A percentile compares a stretch with the other conserved stretches of the same genome.
These are phyloP conservation scores for Coemansia sp. DNA, from an alignment of 192 early-diverging fungal genomes.

Conservation along the genomic window DNA sequence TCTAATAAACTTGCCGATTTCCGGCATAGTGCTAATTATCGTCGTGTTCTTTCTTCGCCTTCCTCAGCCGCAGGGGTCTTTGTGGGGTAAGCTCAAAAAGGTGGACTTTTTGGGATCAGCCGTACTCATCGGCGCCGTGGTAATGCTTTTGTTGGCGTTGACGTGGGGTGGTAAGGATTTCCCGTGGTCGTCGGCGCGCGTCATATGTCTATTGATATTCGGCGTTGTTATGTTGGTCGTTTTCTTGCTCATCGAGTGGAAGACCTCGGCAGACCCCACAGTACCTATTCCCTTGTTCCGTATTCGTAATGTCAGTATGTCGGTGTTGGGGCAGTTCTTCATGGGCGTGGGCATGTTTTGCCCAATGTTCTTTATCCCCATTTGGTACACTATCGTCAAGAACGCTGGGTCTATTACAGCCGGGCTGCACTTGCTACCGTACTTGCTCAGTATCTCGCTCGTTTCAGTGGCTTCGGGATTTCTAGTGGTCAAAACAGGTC, in stretches of 20 bases:
- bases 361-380: conserved; percentile 64
- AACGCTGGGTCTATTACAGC: conserved; percentile 57
- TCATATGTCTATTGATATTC: conserved; percentile 62
- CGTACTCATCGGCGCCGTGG: conserved; percentile 55
- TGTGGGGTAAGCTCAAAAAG: conserved; percentile 59
- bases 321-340: conserved; percentile 56
- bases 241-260: conserved; percentile 62
- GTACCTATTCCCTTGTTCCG: conserved; percentile 57
- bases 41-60: conserved; percentile 59
- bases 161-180: conserved; percentile 67
- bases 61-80: conserved; percentile 43
- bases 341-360: conserved; percentile 64
- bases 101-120: conserved; percentile 66
- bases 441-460: conserved; percentile 59
- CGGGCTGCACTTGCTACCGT: conserved; percentile 68
- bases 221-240: conserved; percentile 47
- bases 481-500: conserved; percentile 57
- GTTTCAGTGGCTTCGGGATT: conserved; percentile 60
- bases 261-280: conserved; percentile 61
- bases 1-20: conserved; percentile 59
- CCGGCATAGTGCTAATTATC: conserved; percentile 34
- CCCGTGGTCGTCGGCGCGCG: conserved; percentile 60
- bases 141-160: conserved; percentile 62
- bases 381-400: conserved; percentile 67
- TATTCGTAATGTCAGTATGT: conserved; percentile 61